A percentile compares a stretch with the other conserved stretches of the same genome.
Conservation (phyloP, 345 rosid genomes). For the Eutrema heterophyllum region DNA sequence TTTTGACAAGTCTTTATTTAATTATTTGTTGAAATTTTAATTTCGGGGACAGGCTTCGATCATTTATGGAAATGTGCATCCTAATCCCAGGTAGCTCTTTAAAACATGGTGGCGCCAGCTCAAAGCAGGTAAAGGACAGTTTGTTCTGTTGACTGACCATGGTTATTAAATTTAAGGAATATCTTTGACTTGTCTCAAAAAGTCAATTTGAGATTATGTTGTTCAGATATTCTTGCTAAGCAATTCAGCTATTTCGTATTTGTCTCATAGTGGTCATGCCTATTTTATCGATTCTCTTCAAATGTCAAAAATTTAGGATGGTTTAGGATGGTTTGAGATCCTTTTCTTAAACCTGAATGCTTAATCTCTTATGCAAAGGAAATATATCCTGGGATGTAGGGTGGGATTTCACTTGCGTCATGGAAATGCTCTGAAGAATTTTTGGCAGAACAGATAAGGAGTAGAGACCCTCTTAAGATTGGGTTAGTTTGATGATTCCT, state of each 20-base stretch:
- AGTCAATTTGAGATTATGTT: background rate
- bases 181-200: too few species aligned
- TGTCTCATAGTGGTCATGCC: constrained; percentile 6
- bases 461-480: constrained; percentile 80
- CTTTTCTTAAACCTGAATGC: background rate
- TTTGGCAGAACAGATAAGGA: constrained; percentile 67
- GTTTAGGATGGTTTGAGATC: background rate
- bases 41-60: constrained; percentile 57
- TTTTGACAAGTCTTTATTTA: background rate
- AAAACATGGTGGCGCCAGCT: constrained; percentile 40
- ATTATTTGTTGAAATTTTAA: background rate
- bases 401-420: constrained; percentile 72
- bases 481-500: constrained; percentile 46
- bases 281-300: background rate
- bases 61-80: constrained; percentile 92
- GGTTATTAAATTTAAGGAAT: background rate
- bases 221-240: background rate
- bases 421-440: constrained; percentile 98
- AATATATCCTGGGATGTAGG: constrained; percentile 35
- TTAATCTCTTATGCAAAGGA: constrained; percentile 1
- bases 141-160: background rate
- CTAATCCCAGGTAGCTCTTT: constrained; percentile 66
- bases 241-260: background rate
- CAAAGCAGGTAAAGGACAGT: constrained; percentile 28
- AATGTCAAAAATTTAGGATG: background rate